Evolutionary conservation across 2,329 filamentous ascomycete species (phyloP).

Genomic region (Coniochaeta sp.): DNA sequence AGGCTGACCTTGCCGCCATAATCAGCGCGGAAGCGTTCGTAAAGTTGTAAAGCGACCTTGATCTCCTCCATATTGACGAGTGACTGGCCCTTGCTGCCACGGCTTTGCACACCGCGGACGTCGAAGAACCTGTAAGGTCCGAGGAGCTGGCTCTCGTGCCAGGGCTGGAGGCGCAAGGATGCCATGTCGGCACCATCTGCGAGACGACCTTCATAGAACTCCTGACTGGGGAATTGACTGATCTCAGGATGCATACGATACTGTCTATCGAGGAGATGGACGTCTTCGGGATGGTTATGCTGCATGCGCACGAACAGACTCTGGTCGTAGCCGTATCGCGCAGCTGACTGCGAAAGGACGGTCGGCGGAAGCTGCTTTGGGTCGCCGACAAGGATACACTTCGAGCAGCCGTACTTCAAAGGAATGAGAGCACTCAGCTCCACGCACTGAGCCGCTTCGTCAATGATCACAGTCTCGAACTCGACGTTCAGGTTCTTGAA

Average conservation of each 20-base stretch:
- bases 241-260: constrained; percentile 99
- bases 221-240: constrained; percentile 78
- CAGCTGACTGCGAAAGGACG: constrained; percentile 87
- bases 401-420: constrained; percentile 92
- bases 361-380: constrained; percentile 96
- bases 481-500: constrained; percentile 91
- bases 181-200: constrained; percentile 83
- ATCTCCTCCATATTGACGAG: constrained; percentile 85
- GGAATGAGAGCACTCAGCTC: constrained; percentile 95
- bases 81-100: constrained; percentile 77
- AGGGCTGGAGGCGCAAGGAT: constrained; percentile 65
- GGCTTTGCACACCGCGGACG: constrained; percentile 79
- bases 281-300: constrained; percentile 75
- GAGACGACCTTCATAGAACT: constrained; percentile 87
- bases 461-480: constrained; percentile 97
- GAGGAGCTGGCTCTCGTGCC: constrained; percentile 77
- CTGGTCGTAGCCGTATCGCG: constrained; percentile 91
- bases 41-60: constrained; percentile 78
- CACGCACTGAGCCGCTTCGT: constrained; percentile 96
- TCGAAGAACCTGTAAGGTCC: constrained; percentile 97
- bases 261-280: constrained; percentile 93
- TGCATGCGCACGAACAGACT: constrained; percentile 99
- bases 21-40: constrained; percentile 69
- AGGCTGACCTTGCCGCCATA: constrained; percentile 59
- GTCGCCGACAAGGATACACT: constrained; percentile 95